Base-by-base conservation (phyloP, 768 basidiomycete species). In the Hygrophorus pudorinus region DNA sequence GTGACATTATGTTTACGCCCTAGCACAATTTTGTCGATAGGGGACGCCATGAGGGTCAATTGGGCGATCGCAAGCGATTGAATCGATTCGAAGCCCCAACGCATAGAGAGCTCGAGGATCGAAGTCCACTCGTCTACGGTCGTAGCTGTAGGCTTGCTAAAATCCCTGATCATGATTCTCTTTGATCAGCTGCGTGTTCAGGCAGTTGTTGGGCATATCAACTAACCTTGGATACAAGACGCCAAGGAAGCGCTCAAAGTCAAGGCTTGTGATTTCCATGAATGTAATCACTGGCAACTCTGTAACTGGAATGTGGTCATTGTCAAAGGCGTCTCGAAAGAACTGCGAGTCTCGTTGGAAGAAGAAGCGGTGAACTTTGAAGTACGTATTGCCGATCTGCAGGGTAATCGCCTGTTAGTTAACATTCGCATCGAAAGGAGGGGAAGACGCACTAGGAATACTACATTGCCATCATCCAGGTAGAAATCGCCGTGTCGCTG, bases 201-300 rank as follows among this genome's bases (percentile, higher is more conserved):
- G 17, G 24, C 24, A 24, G 24, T 3, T n/a, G n/a, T n/a, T n/a
- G n/a, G n/a, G n/a, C 7, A 24, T 24, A 7, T 24, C 24, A 24
- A 24, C 3, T 24, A 24, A 24, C 24, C 24, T 24, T 24, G 24
- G 24, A 24, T 24, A 24, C 24, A 24, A 7, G 82, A 86, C 58
- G 84, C 85, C 0, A 73, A 76, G 2, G 61, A 76, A 44, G 70
- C 83, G 41, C 84, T 84, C 3, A 68, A 71, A 31, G 52, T 75
- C 48, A 86, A 87, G 64, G 75, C 73, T 13, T 64, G 70, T 11
- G 66, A 65, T 49, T 56, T 10, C 24, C 24, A n/a, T n/a, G n/a
- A n/a, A n/a, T n/a, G n/a, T n/a, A n/a, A n/a, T n/a, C n/a, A n/a
- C n/a, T n/a, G n/a, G n/a, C n/a, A n/a, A n/a, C n/a, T n/a, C n/a